Base-by-base conservation (phyloP, 2,329 filamentous ascomycete species). In the Fusarium brachygibbosum region DNA sequence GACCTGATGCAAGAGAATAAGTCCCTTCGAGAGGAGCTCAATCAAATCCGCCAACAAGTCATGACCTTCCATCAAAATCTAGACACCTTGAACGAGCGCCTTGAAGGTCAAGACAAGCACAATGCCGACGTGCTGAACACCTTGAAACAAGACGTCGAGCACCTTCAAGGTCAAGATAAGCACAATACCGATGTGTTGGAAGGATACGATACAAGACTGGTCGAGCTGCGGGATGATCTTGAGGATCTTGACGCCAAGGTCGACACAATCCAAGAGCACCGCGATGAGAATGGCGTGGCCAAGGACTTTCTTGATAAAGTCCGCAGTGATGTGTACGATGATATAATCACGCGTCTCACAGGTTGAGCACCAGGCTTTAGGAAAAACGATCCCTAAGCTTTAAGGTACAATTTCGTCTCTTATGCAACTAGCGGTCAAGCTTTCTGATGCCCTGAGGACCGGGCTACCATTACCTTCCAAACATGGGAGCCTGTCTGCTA, bases 191-290 rank as follows among this genome's bases (percentile, higher is more conserved):
- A 64, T 10, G 38, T 49, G 0, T 7, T 63, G 23, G 61, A 63
- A 21, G 59, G 61, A 23, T 63, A 63, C 9, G 61, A 63, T 11
- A 63, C 61, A 11, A 55, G 61, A n/a, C 16, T 63, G 5, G 44
- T 63, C 3, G 61, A 63, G 37, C 23, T 63, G 5, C 37, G 50
- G 2, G 61, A 63, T 4, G 61, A 63, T 7, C 28, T 63, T 1
- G 61, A 63, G n/a, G 61, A 63, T 19, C 37, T 63, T n/a, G 61
- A 63, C 23, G 59, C 61, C 7, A 63, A 63, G 42, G 61, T 63
- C 6, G 59, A 63, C n/a, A 64, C 59, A 0, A 64, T 63, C 2
- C 59, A 63, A 10, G 61, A 64, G 23, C 51, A 63, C 2, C 48
- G 61, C 17, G 59, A 63, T 2, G 61, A 63, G 23, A 63, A 63